A percentile compares a stretch with the other conserved stretches of the same genome.
These are phyloP conservation scores for Ligustrum vulgare DNA, from an alignment of 257 asterid species.

Conservation along the genomic window DNA sequence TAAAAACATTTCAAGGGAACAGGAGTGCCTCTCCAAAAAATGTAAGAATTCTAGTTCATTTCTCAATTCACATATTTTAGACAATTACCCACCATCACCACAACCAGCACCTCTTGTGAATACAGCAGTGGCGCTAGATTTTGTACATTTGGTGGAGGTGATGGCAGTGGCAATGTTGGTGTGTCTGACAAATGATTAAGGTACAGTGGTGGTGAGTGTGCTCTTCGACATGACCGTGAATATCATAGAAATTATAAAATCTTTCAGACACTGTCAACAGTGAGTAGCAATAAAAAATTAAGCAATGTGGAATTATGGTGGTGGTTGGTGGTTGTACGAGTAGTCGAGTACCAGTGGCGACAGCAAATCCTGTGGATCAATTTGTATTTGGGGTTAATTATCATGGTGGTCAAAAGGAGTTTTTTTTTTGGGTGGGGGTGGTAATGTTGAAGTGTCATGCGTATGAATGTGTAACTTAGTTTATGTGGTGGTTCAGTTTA, in stretches of 20 bases:
- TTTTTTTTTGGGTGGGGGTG: background rate
- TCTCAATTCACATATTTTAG: background rate
- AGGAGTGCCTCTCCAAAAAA: background rate
- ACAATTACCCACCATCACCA: background rate
- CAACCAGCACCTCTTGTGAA: background rate
- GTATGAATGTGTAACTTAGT: background rate
- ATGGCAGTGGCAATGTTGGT: background rate
- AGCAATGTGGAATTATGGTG: background rate
- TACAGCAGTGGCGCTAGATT: background rate
- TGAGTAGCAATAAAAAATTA: background rate
- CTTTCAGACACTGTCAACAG: background rate
- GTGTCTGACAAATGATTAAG: background rate
- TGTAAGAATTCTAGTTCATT: background rate
- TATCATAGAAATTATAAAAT: background rate
- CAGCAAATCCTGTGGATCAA: background rate
- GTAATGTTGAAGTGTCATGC: background rate
- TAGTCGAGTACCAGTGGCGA: background rate
- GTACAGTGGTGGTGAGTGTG: background rate
- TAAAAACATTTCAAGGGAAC: background rate
- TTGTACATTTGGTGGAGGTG: background rate
- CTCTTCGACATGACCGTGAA: background rate
- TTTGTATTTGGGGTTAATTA: background rate
- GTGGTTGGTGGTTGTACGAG: background rate
- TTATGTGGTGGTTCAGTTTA: background rate
- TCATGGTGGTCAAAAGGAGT: background rate